Conservation (phyloP, 495 filamentous ascomycete genomes). For the Penicillium cinerascens region DNA sequence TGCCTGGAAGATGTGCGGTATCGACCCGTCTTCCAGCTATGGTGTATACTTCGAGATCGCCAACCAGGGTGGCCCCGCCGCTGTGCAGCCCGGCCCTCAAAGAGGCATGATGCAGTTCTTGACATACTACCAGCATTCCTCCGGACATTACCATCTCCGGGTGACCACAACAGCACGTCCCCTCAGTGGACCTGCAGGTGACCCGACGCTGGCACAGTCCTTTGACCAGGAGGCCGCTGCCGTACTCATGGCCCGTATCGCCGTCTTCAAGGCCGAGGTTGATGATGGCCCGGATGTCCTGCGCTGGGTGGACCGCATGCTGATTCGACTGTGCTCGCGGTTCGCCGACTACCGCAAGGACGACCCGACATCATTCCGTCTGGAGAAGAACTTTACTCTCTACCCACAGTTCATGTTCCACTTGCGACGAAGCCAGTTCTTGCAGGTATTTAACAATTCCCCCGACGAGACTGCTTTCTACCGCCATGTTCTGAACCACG, state of each 20-base stretch:
- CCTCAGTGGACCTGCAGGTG: slow-evolving; percentile 89
- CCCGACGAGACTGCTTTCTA: slow-evolving; percentile 99
- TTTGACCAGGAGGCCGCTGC: slow-evolving; percentile 99
- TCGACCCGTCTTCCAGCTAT: slow-evolving; percentile 90
- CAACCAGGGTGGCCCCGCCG: slow-evolving; percentile 82
- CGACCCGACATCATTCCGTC: slow-evolving; percentile 92
- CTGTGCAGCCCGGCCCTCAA: slow-evolving; percentile 80
- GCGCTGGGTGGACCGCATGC: slow-evolving; percentile 98
- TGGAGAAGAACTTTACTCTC: slow-evolving; percentile 98
- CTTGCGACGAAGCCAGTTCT: slow-evolving; percentile 90
- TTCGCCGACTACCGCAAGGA: slow-evolving; percentile 99
- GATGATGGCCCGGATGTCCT: slow-evolving; percentile 99
- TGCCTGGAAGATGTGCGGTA: slow-evolving; percentile 99
- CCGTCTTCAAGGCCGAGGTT: slow-evolving; percentile 98
- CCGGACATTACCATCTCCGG: slow-evolving; percentile 90
- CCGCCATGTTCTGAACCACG: slow-evolving; percentile 92
- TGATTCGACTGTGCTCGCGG: slow-evolving; percentile 92
- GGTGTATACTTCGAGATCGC: slow-evolving; percentile 98
- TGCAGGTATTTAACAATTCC: slow-evolving; percentile 99
- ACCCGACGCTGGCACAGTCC: slow-evolving; percentile 95
- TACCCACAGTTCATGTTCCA: slow-evolving; percentile 99
- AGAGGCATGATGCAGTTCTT: slow-evolving; percentile 98
- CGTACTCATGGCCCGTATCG: slow-evolving; percentile 96
- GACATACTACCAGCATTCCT: slow-evolving; percentile 98
- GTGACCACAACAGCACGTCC: slow-evolving; percentile 93